Conservation (phyloP, 768 basidiomycete species). For the Mycena kentingensis region DNA sequence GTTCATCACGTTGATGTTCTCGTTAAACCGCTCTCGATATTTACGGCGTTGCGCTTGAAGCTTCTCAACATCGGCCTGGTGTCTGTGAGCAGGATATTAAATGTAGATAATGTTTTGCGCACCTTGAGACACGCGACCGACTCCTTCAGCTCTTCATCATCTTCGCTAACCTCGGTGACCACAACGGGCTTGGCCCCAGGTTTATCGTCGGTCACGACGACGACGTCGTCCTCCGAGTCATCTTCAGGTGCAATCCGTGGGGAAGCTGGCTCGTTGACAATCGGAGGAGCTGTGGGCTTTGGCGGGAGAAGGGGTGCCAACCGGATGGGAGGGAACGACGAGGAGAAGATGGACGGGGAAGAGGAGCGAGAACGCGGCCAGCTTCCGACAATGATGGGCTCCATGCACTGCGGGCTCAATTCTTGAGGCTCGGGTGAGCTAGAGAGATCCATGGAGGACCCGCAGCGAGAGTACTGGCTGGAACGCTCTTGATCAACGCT, state of each 20-base stretch:
- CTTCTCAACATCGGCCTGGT: conserved; percentile 38
- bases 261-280: conserved; percentile 13
- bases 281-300: conserved; percentile 21
- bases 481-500: conserved; percentile 11
- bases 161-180: not conserved
- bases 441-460: conserved; percentile 22
- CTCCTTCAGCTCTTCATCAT: conserved; percentile 12
- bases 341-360: conserved; percentile 28
- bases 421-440: conserved; percentile 23
- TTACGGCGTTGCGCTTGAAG: conserved; percentile 43
- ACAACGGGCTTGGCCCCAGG: not conserved
- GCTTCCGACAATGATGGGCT: conserved; percentile 44
- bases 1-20: conserved; percentile 40
- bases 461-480: conserved; percentile 15
- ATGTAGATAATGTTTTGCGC: not conserved
- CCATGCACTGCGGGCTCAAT: conserved; percentile 23
- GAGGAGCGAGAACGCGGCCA: conserved; percentile 43
- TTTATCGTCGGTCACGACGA: not conserved
- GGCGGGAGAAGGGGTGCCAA: conserved; percentile 6
- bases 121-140: conserved; percentile 22
- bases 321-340: conserved; percentile 14
- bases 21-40: conserved; percentile 45
- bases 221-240: conserved; percentile 3
- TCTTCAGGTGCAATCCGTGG: conserved; percentile 24
- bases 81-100: conserved; percentile 5